These are phyloP conservation scores for Quercus ilex DNA, from an alignment of 306 rosid species.

Conservation along the genomic window DNA sequence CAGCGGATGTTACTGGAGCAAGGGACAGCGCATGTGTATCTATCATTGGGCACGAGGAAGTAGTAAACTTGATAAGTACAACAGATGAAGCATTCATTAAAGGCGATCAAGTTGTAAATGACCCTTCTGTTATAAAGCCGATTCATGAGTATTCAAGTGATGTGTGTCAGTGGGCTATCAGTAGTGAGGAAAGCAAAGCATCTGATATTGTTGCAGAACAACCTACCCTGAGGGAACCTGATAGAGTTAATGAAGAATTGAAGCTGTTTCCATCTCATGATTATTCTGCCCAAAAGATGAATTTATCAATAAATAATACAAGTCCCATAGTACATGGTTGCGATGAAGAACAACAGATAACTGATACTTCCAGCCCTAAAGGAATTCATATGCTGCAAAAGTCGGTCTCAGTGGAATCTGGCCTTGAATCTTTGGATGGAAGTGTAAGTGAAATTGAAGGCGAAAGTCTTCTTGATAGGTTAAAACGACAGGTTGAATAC, in stretches of 20 bases:
- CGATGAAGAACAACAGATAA: slow-evolving; percentile 28
- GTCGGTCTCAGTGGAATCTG: slow-evolving; percentile 46
- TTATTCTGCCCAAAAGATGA: slow-evolving; percentile 22
- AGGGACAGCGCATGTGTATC: slow-evolving; percentile 22
- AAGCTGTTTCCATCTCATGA: slow-evolving; percentile 14
- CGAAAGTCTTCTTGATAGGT: slow-evolving; percentile 41
- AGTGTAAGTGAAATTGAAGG: slow-evolving; percentile 68
- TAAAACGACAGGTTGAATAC: slow-evolving; percentile 53
- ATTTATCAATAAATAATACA: slow-evolving; percentile 25
- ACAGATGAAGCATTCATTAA: slow-evolving; percentile 19
- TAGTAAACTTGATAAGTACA: slow-evolving; percentile 20
- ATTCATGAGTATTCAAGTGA: slow-evolving; percentile 22
- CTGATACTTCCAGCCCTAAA: slow-evolving; percentile 29
- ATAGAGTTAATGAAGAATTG: slow-evolving; percentile 35
- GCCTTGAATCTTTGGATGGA: slow-evolving; percentile 59
- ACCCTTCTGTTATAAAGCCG: slow-evolving; percentile 26
- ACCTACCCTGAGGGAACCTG: slow-evolving; percentile 25
- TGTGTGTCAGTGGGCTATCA: slow-evolving; percentile 14
- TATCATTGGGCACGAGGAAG: slow-evolving; percentile 22
- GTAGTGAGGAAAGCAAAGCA: slow-evolving; percentile 28
- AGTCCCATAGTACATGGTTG: slow-evolving; percentile 9
- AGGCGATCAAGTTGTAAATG: slow-evolving; percentile 20
- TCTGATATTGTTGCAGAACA: slow-evolving; percentile 24
- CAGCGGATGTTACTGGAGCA: slow-evolving; percentile 33
- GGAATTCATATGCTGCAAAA: slow-evolving; percentile 30